Percentiles rank a stretch among this genome's conserved stretches.
phyloP scores from a whole-genome alignment of 2,329 filamentous ascomycete species.

The Taxawa tesnikishii region DNA sequence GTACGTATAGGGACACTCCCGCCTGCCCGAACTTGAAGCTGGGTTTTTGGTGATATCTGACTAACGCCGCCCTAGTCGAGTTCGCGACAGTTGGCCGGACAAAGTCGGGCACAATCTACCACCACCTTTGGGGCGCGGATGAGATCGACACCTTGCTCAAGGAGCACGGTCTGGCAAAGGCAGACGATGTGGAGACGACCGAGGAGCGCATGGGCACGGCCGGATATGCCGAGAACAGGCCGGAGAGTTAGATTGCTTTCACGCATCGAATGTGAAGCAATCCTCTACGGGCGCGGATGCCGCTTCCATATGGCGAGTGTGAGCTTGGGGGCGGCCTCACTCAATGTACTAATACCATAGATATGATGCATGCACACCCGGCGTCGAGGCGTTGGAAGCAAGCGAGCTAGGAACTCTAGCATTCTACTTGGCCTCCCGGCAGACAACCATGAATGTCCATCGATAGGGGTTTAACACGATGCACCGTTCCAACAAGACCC shows the following conservation, averaged over 20 bases:
- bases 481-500: too few relatives aligned
- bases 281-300: background rate
- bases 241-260: slow-evolving; percentile 8
- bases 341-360: background rate
- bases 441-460: too few relatives aligned
- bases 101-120: slow-evolving; percentile 91
- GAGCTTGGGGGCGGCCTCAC: too few relatives aligned
- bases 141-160: slow-evolving; percentile 90
- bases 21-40: slow-evolving; percentile 5
- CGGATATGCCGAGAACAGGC: slow-evolving; percentile 11
- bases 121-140: slow-evolving; percentile 91
- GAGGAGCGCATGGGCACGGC: slow-evolving; percentile 9
- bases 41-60: slow-evolving; percentile 4
- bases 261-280: too few relatives aligned
- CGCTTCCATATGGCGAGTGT: background rate
- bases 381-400: background rate
- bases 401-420: background rate
- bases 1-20: slow-evolving; percentile 42
- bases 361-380: background rate
- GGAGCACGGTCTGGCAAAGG: slow-evolving; percentile 64
- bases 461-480: too few relatives aligned
- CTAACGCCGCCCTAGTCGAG: slow-evolving; percentile 52
- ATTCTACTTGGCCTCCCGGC: too few relatives aligned
- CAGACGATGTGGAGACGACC: slow-evolving; percentile 3
- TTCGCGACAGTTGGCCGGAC: slow-evolving; percentile 97